These are phyloP conservation scores for Hyphopichia burtonii DNA, from an alignment of 1,139 yeast species.

Conservation along the genomic window DNA sequence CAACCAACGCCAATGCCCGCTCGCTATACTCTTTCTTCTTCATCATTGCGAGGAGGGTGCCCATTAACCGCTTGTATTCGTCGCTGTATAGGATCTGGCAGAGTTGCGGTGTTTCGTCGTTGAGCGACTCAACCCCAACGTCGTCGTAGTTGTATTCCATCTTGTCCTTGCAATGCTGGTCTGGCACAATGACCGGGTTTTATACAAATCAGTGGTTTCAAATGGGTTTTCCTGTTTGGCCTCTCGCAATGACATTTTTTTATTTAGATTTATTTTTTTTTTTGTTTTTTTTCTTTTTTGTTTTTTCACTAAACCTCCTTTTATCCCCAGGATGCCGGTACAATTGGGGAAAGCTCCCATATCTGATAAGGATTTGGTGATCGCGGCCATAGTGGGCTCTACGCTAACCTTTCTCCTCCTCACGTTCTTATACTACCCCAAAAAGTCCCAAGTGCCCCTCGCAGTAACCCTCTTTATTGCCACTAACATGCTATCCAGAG, in stretches of 20 bases:
- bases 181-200: too few species aligned
- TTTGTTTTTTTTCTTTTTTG: too few species aligned
- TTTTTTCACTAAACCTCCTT: background rate
- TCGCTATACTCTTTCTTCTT: constrained; percentile 59
- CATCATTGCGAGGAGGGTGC: constrained; percentile 62
- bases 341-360: background rate
- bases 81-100: constrained; percentile 78
- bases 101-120: constrained; percentile 51
- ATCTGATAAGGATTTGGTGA: constrained; percentile 2
- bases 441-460: constrained; percentile 26
- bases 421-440: background rate
- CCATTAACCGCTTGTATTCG: constrained; percentile 64
- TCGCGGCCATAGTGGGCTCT: background rate
- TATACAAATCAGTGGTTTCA: too few species aligned
- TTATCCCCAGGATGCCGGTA: background rate
- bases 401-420: background rate
- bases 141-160: constrained; percentile 33
- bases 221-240: too few species aligned
- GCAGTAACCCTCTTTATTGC: constrained; percentile 29
- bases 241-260: too few species aligned
- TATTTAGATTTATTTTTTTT: too few species aligned
- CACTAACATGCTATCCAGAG: constrained; percentile 32
- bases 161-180: too few species aligned
- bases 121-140: constrained; percentile 37
- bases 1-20: constrained; percentile 69